Percentiles rank a stretch among this genome's conserved stretches.
Conservation (phyloP, 73 alveolate species). For the Breviolum minutum region DNA sequence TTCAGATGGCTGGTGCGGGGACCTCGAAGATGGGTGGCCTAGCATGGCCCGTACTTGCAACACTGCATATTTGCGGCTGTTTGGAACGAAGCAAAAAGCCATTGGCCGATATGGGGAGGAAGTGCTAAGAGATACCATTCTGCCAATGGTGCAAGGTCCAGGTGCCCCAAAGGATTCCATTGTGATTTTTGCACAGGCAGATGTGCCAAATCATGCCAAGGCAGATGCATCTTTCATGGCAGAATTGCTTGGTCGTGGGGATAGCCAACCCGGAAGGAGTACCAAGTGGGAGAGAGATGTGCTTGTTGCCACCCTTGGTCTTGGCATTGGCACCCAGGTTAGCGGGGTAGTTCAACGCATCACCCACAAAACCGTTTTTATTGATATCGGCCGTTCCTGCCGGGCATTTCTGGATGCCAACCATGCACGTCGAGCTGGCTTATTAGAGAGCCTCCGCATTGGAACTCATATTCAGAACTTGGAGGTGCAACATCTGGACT, state of each 20-base stretch:
- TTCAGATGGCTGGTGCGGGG: slow-evolving; percentile 94
- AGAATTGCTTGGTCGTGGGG: slow-evolving; percentile 83
- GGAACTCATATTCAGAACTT: slow-evolving; percentile 61
- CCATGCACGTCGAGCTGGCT: slow-evolving; percentile 89
- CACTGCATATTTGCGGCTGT: slow-evolving; percentile 75
- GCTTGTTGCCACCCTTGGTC: slow-evolving; percentile 78
- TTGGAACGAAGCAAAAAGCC: slow-evolving; percentile 91
- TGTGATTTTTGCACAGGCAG: slow-evolving; percentile 84
- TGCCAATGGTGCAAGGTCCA: slow-evolving; percentile 92
- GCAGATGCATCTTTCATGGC: slow-evolving; percentile 81
- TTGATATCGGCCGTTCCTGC: slow-evolving; percentile 93
- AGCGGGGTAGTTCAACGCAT: slow-evolving; percentile 91
- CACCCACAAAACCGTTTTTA: slow-evolving; percentile 69
- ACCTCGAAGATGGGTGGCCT: slow-evolving; percentile 90
- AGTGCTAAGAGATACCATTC: slow-evolving; percentile 60
- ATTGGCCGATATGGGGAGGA: slow-evolving; percentile 90
- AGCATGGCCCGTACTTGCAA: slow-evolving; percentile 85
- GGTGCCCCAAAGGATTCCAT: slow-evolving; percentile 81
- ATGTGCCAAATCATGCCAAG: slow-evolving; percentile 88
- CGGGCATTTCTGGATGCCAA: slow-evolving; percentile 84
- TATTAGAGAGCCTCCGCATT: slow-evolving; percentile 77
- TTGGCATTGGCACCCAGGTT: slow-evolving; percentile 80
- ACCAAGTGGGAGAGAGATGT: slow-evolving; percentile 89
- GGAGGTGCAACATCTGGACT: slow-evolving; percentile 80
- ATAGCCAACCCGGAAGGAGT: slow-evolving; percentile 63